These are phyloP conservation scores for Pyrenochaeta sp. DNA, from an alignment of 2,329 filamentous ascomycete species.

Conservation along the genomic window DNA sequence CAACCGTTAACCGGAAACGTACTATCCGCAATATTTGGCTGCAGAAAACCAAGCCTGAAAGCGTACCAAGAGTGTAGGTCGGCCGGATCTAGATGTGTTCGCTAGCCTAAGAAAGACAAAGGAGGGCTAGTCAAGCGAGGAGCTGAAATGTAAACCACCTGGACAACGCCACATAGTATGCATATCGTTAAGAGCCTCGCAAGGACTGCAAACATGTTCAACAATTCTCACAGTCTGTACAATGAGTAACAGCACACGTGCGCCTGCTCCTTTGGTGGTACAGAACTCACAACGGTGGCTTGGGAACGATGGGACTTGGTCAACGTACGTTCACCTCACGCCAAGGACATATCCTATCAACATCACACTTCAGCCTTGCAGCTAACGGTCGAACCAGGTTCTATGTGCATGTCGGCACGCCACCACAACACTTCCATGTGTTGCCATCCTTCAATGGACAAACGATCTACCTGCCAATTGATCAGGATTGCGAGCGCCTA, in stretches of 20 bases:
- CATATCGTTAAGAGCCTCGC: background rate
- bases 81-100: background rate
- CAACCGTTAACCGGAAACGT: background rate
- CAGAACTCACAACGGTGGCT: conserved; percentile 19
- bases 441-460: conserved; percentile 27
- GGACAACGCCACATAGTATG: background rate
- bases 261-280: conserved; percentile 7
- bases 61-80: too few relatives aligned
- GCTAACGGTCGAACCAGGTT: conserved; percentile 19
- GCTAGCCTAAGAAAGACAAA: background rate
- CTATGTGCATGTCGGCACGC: conserved; percentile 34
- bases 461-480: conserved; percentile 38
- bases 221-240: too few relatives aligned
- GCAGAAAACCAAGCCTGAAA: background rate
- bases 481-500: conserved; percentile 55
- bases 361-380: too few relatives aligned
- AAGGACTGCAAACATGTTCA: too few relatives aligned
- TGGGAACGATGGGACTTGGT: conserved; percentile 32
- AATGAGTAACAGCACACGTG: background rate
- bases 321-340: conserved; percentile 16
- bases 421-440: conserved; percentile 34
- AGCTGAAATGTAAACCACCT: background rate
- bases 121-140: background rate
- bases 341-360: too few relatives aligned
- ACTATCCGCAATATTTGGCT: background rate